Evolutionary conservation across 78 protist species (phyloP).

Genomic region (Dictyostelium capitatum): DNA sequence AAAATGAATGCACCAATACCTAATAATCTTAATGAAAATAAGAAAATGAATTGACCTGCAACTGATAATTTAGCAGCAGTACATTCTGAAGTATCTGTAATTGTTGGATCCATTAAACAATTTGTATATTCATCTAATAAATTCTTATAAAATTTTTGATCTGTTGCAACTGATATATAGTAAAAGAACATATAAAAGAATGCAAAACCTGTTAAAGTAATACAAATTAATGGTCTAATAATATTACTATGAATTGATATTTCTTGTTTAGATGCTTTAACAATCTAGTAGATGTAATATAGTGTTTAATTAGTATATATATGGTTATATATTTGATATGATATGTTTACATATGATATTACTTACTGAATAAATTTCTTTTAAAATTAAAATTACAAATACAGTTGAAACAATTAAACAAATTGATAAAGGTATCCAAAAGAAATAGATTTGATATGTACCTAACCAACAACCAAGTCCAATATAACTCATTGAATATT

Average conservation of each 20-base stretch:
- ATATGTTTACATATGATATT: not conserved
- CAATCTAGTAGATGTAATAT: too few relatives aligned
- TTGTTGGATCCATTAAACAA: not conserved
- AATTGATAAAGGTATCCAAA: conserved; percentile 49
- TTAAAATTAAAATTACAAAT: conserved; percentile 35
- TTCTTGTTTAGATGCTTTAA: not conserved
- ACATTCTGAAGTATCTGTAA: not conserved
- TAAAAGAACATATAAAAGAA: conserved; percentile 18
- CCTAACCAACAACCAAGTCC: conserved; percentile 26
- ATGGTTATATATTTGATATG: not conserved
- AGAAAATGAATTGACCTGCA: not conserved
- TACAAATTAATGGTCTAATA: not conserved
- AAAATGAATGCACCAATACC: conserved; percentile 16
- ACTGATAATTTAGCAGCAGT: not conserved
- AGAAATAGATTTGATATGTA: conserved; percentile 27
- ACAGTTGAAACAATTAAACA: not conserved
- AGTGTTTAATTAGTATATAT: not conserved
- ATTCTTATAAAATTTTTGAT: not conserved
- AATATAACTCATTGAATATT: conserved; percentile 15
- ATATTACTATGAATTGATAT: not conserved
- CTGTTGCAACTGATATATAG: not conserved
- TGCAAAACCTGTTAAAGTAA: not conserved
- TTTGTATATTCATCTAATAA: not conserved
- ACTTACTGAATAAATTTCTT: conserved; percentile 1
- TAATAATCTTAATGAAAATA: not conserved